Evolutionary conservation across 1,284 basidiomycete species (phyloP).

Genomic region (Vanrija humicola): DNA sequence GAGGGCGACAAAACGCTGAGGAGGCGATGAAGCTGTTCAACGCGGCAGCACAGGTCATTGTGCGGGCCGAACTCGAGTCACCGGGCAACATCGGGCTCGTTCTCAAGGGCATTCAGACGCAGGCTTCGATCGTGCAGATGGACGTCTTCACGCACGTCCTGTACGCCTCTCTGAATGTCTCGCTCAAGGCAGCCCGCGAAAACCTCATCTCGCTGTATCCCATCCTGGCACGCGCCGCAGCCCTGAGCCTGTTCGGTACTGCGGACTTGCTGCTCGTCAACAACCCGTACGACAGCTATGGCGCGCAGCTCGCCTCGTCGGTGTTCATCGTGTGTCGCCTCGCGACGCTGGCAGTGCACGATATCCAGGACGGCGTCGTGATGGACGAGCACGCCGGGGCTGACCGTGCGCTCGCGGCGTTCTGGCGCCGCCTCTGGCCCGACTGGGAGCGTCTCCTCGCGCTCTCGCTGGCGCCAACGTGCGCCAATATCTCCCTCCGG

Average conservation of each 20-base stretch:
- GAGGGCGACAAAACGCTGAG: slow-evolving; percentile 13
- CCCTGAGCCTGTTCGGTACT: slow-evolving; percentile 27
- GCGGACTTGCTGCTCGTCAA: slow-evolving; percentile 29
- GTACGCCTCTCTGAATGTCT: slow-evolving; percentile 22
- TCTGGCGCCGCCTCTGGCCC: slow-evolving; percentile 40
- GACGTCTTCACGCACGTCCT: slow-evolving; percentile 30
- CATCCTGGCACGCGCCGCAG: slow-evolving; percentile 27
- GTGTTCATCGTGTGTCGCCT: slow-evolving; percentile 29
- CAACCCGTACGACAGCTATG: slow-evolving; percentile 25
- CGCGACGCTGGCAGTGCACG: slow-evolving; percentile 20
- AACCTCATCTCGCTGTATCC: slow-evolving; percentile 32
- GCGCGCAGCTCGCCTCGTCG: slow-evolving; percentile 28
- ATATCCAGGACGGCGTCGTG: background rate
- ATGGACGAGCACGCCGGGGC: background rate
- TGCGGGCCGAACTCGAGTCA: slow-evolving; percentile 21
- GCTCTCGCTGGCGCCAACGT: slow-evolving; percentile 22
- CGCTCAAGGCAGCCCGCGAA: slow-evolving; percentile 9
- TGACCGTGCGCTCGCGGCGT: slow-evolving; percentile 18
- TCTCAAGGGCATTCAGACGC: slow-evolving; percentile 14
- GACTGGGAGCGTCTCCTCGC: slow-evolving; percentile 36
- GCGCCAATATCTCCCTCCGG: slow-evolving; percentile 32
- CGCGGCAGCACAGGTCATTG: slow-evolving; percentile 22
- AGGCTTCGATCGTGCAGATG: slow-evolving; percentile 24
- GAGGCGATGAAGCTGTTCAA: slow-evolving; percentile 14
- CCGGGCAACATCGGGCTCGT: slow-evolving; percentile 19